Conservation (phyloP, 495 filamentous ascomycete species). For the Aspergillus avenaceus region DNA sequence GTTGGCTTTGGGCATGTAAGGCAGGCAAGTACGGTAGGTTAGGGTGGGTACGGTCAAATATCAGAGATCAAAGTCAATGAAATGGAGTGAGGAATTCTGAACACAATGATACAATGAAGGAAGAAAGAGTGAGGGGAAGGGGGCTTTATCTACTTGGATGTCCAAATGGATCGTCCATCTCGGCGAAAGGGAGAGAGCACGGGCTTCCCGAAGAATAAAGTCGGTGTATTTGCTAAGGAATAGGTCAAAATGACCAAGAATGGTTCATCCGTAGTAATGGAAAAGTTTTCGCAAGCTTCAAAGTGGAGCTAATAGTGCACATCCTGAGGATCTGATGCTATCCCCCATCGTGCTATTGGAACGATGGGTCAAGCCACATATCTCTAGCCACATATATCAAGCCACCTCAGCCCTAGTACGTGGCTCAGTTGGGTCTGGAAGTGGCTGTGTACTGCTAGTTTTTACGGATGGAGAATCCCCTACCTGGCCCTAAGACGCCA, state of each 20-base stretch:
- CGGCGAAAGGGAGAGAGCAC: background rate
- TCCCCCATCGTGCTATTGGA: constrained; percentile 9
- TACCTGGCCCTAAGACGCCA: background rate
- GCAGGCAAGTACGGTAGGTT: background rate
- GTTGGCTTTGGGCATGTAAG: constrained; percentile 26
- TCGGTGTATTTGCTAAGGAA: constrained; percentile 5
- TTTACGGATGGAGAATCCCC: background rate
- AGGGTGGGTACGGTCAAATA: constrained; percentile 2
- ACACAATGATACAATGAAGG: background rate
- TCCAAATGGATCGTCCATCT: background rate
- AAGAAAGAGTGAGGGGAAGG: background rate
- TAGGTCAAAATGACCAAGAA: background rate
- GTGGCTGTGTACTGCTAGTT: constrained; percentile 17
- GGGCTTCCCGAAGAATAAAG: constrained; percentile 14
- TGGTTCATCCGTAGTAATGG: constrained; percentile 7
- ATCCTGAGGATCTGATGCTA: constrained; percentile 15
- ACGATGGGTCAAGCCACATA: constrained; percentile 23
- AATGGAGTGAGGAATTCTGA: background rate
- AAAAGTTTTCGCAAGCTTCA: constrained; percentile 10
- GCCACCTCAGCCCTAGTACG: constrained; percentile 9
- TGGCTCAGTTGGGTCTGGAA: constrained; percentile 12
- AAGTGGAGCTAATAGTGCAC: constrained; percentile 13
- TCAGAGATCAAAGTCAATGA: background rate
- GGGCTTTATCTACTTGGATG: background rate
- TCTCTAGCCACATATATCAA: constrained; percentile 16